These are phyloP conservation scores for Lasiodiplodia gonubiensis DNA, from an alignment of 2,329 filamentous ascomycete genomes.

Conservation along the genomic window DNA sequence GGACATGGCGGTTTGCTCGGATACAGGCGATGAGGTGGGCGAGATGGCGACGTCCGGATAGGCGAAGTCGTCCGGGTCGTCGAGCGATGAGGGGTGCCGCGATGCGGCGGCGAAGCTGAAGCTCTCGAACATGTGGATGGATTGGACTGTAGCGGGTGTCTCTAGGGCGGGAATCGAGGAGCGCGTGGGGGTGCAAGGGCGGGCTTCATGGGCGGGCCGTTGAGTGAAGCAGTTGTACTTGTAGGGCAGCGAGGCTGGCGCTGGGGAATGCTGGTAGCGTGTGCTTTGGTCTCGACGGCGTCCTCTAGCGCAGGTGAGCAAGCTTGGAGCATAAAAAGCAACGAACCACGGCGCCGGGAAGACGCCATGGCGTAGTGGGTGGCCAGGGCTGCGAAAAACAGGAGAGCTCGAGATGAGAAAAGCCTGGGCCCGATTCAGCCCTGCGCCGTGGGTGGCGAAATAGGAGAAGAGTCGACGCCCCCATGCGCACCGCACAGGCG, in stretches of 20 bases:
- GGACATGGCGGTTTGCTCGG: slow-evolving; percentile 19
- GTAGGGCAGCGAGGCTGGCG: slow-evolving; percentile 14
- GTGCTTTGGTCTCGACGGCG: not conserved
- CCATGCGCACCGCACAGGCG: not conserved
- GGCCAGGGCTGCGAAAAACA: slow-evolving; percentile 23
- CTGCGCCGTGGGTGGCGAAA: slow-evolving; percentile 24
- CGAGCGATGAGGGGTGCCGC: slow-evolving; percentile 31
- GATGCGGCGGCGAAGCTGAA: slow-evolving; percentile 48
- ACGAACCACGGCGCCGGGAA: slow-evolving; percentile 20
- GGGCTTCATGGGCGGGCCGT: slow-evolving; percentile 19
- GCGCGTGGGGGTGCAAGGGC: slow-evolving; percentile 23
- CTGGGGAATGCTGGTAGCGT: slow-evolving; percentile 30
- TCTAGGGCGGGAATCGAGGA: slow-evolving; percentile 20
- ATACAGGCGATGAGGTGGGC: slow-evolving; percentile 26
- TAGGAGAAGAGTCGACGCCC: slow-evolving; percentile 16
- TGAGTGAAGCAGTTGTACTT: slow-evolving; percentile 25
- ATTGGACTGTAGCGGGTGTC: slow-evolving; percentile 11
- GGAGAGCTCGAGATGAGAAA: slow-evolving; percentile 25
- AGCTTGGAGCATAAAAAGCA: slow-evolving; percentile 26
- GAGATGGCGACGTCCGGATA: slow-evolving; percentile 20
- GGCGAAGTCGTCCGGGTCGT: slow-evolving; percentile 25
- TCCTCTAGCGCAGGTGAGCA: slow-evolving; percentile 22
- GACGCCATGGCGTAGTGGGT: slow-evolving; percentile 22
- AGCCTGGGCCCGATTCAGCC: slow-evolving; percentile 24
- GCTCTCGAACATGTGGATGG: slow-evolving; percentile 42